Base-by-base conservation (phyloP, 495 filamentous ascomycete species). In the Aspergillus egyptiacus region DNA sequence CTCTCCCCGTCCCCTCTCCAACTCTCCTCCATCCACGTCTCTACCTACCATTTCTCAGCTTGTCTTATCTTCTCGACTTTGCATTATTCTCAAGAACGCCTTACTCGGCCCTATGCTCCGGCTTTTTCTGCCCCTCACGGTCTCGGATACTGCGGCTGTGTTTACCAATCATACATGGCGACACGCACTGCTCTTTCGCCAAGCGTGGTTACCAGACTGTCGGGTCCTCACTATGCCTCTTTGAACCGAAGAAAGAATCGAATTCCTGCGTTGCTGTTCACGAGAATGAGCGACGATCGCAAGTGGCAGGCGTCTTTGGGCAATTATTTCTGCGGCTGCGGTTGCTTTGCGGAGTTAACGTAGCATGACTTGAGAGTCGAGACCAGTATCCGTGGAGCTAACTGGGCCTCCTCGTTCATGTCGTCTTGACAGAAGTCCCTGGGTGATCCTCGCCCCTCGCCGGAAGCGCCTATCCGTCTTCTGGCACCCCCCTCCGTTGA, bases 141-240 rank as follows among this genome's bases (percentile, higher is more conserved):
- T 25, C 27, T 35, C 48, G 39, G 49, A 44, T 47, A 13, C 18
- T 53, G 59, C 53, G 54, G 54, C 56, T 57, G 54, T 62, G 59
- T 59, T 55, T 57, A 37, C 54, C 56, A 54, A 54, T 56, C 59
- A 58, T 36, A 47, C 44, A 34, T 50, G 53, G 54, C 50, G 58
- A 64, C 54, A 58, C 63, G 60, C 62, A 63, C 60, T 59, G 62
- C 59, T 56, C 42, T 45, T 51, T 62, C 50, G 62, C 60, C 60
- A 63, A 65, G 57, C 54, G 51, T 57, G 57, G 49, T 53, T 60
- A 61, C 63, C 62, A 61, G 53, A 61, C 60, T 63, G 63, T 61
- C 63, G 63, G 63, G 63, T 53, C 62, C 45, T 50, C 31, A 46
- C 62, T 63, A 61, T 55, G 40, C 63, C 57, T 39, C 20, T 60